Evolutionary conservation across 2,329 filamentous ascomycete species (phyloP), one percentile per base, ranked within the genome.

Genomic region (Fusarium protoensiforme): DNA sequence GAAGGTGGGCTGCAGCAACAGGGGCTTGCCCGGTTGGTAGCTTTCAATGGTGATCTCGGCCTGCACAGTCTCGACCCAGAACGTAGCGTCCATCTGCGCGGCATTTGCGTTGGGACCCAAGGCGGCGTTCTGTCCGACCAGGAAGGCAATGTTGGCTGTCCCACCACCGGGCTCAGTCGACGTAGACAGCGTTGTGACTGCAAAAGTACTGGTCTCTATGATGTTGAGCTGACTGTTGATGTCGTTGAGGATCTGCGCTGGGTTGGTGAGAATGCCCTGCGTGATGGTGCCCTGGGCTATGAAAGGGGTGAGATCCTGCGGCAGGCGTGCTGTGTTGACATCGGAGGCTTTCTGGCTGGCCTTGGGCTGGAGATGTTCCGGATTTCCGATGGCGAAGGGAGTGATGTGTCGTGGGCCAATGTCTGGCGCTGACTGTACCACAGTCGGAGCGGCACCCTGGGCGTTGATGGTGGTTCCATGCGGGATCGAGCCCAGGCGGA

Each of bases 391-490:
- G 14, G 35, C 22, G 18, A 66, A 66, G 1, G 60, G 64, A 27
- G 33, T 64, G n/a, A 66, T 66, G 2, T 14, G 29, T 20, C 60
- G 46, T 7, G 7, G 4, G 3, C 64, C 2, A 5, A 66, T 66
- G 1, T 56, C 8, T 3, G 64, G 64, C 16, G 64, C 60, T 48
- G 24, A 33, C 0, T 20, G 6, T 5, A 29, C 36, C 2, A 66
- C 38, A 0, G 13, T 13, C 0, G 60, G 64, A 24, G 61, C n/a
- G 2, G 2, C 5, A 14, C 64, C 64, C n/a, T 66, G 64, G 2
- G 60, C 60, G 16, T 66, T 66, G 36, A 66, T 38, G 11, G 64
- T 66, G 20, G 64, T 64, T 10, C 64, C 64, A 9, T 66, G 64
- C 10, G 64, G 64, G 10, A 66, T 66, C 2, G 64, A 66, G 1